Evolutionary conservation across 352 stramenopile genomes (phyloP), one percentile per base, ranked within the genome.

Genomic region (Paralagenidium karlingii): DNA sequence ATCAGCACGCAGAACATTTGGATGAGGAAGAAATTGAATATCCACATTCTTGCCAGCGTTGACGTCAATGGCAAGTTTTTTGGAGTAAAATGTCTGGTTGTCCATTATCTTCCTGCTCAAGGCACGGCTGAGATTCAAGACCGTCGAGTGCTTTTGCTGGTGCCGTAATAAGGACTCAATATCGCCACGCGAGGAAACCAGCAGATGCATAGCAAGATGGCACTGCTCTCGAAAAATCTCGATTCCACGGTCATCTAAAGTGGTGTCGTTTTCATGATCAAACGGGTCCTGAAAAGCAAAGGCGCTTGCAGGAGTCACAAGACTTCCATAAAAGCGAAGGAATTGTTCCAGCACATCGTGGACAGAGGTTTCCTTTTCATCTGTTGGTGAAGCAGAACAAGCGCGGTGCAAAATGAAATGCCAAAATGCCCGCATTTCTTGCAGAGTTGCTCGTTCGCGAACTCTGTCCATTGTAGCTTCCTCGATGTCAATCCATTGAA

Each of bases 41-140:
- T 31, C 34, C 15, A 34, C 38, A 0, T 44, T 15, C 1, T 45
- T 51, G 4, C 60, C 44, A 11, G 62, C 45, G 33, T 69, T 55
- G 5, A 60, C 51, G 34, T 76, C 60, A 16, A 67, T 62, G 13
- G 83, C 24, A 16, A 88, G 70, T 49, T 88, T 85, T 15, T 60
- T 56, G 1, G 68, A 63, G 22, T 75, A 82, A 27, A 88, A 88
- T 16, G 79, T 67, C 6, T 56, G 63, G 0, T 61, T 62, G 7
- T 64, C 56, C 11, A 68, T 58, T 22, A 88, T 51, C 1, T 65
- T 64, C 28, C 60, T 65, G 38, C 71, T 88, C 9, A 88, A 39
- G 6, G 75, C 75, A 22, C 77, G 69, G 34, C 71, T 88, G 11
- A 88, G 63, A 27, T 69, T 85, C 12, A 88, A 64, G 21, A 62